Base-by-base conservation (phyloP, 306 rosid species). In the Vicia sativa region DNA sequence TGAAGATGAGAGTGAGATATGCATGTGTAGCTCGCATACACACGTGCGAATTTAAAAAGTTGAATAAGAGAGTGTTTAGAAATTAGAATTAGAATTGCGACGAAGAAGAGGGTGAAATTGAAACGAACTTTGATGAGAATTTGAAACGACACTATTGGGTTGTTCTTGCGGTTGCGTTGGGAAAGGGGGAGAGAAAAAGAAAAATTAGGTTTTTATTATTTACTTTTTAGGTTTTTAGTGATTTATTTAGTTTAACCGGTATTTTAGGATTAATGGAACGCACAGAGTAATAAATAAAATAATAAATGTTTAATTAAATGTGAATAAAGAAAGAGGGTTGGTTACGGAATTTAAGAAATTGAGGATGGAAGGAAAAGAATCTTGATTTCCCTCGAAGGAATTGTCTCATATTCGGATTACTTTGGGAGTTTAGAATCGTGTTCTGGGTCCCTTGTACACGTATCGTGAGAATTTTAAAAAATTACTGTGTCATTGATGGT, bases 281-380 rank as follows among this genome's bases (percentile, higher is more conserved):
- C 68, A 55, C 38, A 37, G 39, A 39, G 59, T 53, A 42, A 55
- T 63, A 25, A 76, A 29, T 31, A 31, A 34, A 34, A 34, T 31
- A 39, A 6, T 61, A 38, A 38, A 35, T 34, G 0, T 3, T 35
- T 5, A 9, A 26, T 39, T 54, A 11, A 39, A 14, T 11, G 13
- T 19, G 26, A 12, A 2, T 41, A 41, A 41, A 50, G 29, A 11
- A 11, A 54, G 66, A 13, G 4, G 52, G 42, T 11, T 9, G 26
- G 39, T 35, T 67, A 60, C 42, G 71, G 70, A 79, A 77, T 49
- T 59, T 70, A 71, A 72, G 72, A 78, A 72, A 68, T 65, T 77
- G 15, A 55, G 9, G 80, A 81, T 66, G 48, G 78, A 84, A 74
- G 85, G 96, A 38, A 85, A 87, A 81, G 91, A 87, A 82, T 90